Evolutionary conservation across 768 basidiomycete species (phyloP).

Genomic region (Porpolomopsis calyptriformis): DNA sequence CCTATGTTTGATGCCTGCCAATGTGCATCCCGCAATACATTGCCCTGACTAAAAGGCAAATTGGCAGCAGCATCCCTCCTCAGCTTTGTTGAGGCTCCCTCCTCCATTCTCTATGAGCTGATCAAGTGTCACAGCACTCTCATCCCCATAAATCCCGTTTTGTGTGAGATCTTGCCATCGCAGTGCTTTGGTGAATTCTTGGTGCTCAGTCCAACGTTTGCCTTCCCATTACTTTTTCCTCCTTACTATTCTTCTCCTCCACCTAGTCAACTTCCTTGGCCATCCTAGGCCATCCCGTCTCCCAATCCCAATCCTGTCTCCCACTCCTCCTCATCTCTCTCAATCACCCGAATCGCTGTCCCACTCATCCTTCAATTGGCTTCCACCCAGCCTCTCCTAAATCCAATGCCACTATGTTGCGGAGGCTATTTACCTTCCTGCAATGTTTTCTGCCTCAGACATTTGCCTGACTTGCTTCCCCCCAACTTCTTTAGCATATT

Average conservation of each 20-base stretch:
- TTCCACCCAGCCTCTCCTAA: slow-evolving; percentile 13
- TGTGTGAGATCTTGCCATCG: neutral
- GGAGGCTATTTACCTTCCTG: slow-evolving; percentile 70
- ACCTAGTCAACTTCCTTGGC: too few species aligned
- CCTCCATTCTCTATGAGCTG: too few species aligned
- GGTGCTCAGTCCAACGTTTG: neutral
- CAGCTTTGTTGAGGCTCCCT: neutral
- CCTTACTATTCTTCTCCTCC: too few species aligned
- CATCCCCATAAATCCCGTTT: too few species aligned
- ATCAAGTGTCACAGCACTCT: too few species aligned
- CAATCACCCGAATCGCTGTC: slow-evolving; percentile 57
- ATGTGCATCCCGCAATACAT: neutral
- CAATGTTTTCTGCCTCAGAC: slow-evolving; percentile 63
- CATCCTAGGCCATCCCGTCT: too few species aligned
- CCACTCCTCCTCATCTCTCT: too few species aligned
- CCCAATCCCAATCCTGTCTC: too few species aligned
- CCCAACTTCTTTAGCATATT: slow-evolving; percentile 42
- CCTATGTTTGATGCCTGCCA: too few species aligned
- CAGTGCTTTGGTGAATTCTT: neutral
- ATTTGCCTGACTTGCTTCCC: slow-evolving; percentile 48
- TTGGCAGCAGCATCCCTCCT: neutral
- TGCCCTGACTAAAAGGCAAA: neutral
- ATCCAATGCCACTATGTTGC: slow-evolving; percentile 35
- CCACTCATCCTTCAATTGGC: slow-evolving; percentile 53
- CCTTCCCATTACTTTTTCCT: neutral